These are phyloP conservation scores for Lachancea kluyveri DNA, from an alignment of 805 yeast genomes.

Conservation along the genomic window DNA sequence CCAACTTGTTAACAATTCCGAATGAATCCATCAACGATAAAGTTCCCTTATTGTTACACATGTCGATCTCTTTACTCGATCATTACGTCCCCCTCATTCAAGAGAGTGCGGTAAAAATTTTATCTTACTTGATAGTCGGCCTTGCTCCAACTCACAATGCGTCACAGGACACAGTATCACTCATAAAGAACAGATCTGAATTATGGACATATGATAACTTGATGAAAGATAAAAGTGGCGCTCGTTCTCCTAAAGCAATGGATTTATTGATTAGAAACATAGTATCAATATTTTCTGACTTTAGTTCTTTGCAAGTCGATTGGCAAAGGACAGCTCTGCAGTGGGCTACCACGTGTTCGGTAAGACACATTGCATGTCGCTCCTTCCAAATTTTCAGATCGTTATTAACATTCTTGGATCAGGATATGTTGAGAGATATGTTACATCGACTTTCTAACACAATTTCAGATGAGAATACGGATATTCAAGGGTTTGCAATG, in stretches of 20 bases:
- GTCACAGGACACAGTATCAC: constrained; percentile 49
- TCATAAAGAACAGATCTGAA: constrained; percentile 44
- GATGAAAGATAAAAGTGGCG: constrained; percentile 67
- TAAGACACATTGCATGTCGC: constrained; percentile 92
- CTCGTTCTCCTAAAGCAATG: constrained; percentile 83
- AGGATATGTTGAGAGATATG: constrained; percentile 88
- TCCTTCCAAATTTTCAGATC: constrained; percentile 92
- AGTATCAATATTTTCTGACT: constrained; percentile 47
- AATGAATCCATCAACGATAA: constrained; percentile 54
- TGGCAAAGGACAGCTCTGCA: constrained; percentile 81
- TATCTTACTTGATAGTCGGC: constrained; percentile 66
- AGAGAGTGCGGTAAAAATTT: constrained; percentile 72
- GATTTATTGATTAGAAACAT: constrained; percentile 62
- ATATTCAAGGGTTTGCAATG: constrained; percentile 95
- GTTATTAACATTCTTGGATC: constrained; percentile 73
- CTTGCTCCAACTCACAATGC: constrained; percentile 47
- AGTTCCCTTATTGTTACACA: constrained; percentile 71
- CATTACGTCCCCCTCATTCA: constrained; percentile 81
- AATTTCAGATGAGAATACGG: constrained; percentile 79
- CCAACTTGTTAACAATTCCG: constrained; percentile 67
- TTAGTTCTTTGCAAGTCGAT: constrained; percentile 55
- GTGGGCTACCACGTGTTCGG: constrained; percentile 98
- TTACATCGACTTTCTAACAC: constrained; percentile 89
- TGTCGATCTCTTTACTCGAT: constrained; percentile 74
- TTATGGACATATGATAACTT: constrained; percentile 88